Evolutionary conservation across 2,329 filamentous ascomycete species (phyloP).

Genomic region (Cladosporium cucumerinum): DNA sequence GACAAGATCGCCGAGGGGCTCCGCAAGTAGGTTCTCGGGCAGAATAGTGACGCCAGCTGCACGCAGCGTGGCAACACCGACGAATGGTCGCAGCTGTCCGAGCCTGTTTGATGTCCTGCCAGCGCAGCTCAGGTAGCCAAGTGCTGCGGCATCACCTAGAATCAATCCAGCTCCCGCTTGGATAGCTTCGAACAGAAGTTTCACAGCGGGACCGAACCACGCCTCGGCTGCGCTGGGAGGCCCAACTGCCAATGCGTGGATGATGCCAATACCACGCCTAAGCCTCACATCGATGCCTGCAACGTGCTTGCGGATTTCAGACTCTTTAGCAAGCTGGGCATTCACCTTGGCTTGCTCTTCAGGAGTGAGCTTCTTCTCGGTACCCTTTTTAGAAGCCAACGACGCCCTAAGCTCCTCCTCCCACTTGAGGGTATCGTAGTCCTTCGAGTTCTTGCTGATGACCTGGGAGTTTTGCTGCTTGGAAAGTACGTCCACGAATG

Average conservation of each 20-base stretch:
- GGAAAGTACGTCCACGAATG: conserved; percentile 85
- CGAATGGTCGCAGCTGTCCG: conserved; percentile 72
- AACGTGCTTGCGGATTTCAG: conserved; percentile 71
- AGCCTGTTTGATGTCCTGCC: conserved; percentile 71
- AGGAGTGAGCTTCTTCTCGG: conserved; percentile 82
- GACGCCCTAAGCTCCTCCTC: conserved; percentile 86
- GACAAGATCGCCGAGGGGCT: conserved; percentile 75
- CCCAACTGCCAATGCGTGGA: conserved; percentile 75
- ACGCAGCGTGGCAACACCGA: conserved; percentile 82
- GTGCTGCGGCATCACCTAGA: conserved; percentile 73
- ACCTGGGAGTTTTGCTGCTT: conserved; percentile 69
- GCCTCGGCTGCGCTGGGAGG: conserved; percentile 83
- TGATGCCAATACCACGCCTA: conserved; percentile 79
- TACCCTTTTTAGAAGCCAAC: conserved; percentile 87
- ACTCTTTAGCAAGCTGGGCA: conserved; percentile 83
- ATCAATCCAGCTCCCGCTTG: conserved; percentile 77
- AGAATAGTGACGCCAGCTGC: conserved; percentile 72
- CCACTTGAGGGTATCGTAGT: conserved; percentile 96
- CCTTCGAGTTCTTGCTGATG: conserved; percentile 85
- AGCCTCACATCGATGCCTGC: conserved; percentile 66
- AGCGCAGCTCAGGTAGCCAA: conserved; percentile 76
- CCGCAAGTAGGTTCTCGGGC: conserved; percentile 67
- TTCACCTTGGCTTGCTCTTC: conserved; percentile 91
- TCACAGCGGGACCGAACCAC: conserved; percentile 83
- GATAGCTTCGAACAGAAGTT: conserved; percentile 68